Base-by-base conservation (phyloP, 1,284 basidiomycete species). In the Fereydounia khargensis region DNA sequence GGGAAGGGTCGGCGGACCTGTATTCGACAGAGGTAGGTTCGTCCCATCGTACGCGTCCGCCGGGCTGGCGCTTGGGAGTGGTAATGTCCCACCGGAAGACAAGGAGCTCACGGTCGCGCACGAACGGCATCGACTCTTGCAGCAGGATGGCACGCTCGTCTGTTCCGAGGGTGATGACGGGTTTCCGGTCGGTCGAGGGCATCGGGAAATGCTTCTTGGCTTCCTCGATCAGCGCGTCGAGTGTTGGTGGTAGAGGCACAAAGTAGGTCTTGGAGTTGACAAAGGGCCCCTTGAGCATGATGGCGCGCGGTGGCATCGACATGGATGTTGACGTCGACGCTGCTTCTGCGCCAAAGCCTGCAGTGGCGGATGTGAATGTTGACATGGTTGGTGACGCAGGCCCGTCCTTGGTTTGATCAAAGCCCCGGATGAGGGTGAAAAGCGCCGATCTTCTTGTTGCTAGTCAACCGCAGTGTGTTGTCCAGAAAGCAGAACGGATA, bases 211-310 rank as follows among this genome's bases (percentile, higher is more conserved):
- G 59, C 19, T 60, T 39, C 19, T 58, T 47, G 4, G 71, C 71
- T 31, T 67, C 70, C 8, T 54, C 46, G 2, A 73, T 22, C 17
- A 73, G 61, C 16, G 54, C 47, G 39, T 70, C 61, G 11, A 69
- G 30, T 2, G 58, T 60, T 6, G 46, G 49, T 3, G 70, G 70
- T 1, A 73, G 38, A 3, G 60, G 65, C 1, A 70, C 65, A 19
- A 73, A 48, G 47, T 60, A 73, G 18, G 65, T 64, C 28, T 59
- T 61, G 28, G 70, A 70, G 35, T 68, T 68, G 19, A 63, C 44
- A 14, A 55, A 58, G 4, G 70, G 70, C 3, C 70, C 70, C 35
- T 67, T 72, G 47, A 72, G 57, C 42, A 70, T 57, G 17, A 72
- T 47, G 2, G 70, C 70, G 18, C 51, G 42, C 14, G 47, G 40